Evolutionary conservation across 1,139 yeast genomes (phyloP).

Genomic region (Pichia sp.): DNA sequence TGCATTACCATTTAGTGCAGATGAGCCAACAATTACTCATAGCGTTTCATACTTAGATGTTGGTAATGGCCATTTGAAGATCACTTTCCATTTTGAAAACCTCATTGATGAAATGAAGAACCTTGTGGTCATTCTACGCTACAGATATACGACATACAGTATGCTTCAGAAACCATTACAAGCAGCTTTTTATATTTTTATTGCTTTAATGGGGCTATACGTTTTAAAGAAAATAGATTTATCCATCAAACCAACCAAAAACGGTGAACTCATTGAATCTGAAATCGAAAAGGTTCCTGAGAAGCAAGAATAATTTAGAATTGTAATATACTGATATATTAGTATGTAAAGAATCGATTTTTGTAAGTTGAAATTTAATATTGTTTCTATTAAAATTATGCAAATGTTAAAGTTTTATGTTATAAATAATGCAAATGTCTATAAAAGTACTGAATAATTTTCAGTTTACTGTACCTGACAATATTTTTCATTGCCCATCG

Average conservation of each 20-base stretch:
- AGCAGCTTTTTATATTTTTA: slow-evolving; percentile 58
- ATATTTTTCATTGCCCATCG: neutral
- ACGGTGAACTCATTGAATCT: neutral
- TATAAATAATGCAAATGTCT: neutral
- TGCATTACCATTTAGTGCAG: slow-evolving; percentile 48
- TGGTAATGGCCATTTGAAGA: slow-evolving; percentile 69
- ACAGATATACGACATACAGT: slow-evolving; percentile 50
- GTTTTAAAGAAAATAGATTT: slow-evolving; percentile 39
- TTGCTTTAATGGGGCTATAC: slow-evolving; percentile 56
- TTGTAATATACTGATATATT: neutral
- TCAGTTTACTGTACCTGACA: slow-evolving; percentile 1
- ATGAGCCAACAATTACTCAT: slow-evolving; percentile 33
- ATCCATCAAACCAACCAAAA: slow-evolving; percentile 21
- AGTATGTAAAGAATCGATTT: no score
- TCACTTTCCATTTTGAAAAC: slow-evolving; percentile 56
- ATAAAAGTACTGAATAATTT: slow-evolving; percentile 10
- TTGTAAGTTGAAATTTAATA: no score
- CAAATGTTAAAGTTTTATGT: neutral
- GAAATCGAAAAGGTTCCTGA: neutral
- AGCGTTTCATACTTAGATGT: slow-evolving; percentile 73
- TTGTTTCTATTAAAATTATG: neutral
- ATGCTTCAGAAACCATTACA: slow-evolving; percentile 61
- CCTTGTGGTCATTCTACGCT: slow-evolving; percentile 54
- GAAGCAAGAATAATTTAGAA: neutral
- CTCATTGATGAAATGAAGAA: slow-evolving; percentile 64